These are phyloP conservation scores for Eucalyptus sp. DNA, from an alignment of 345 rosid genomes.

Conservation along the genomic window DNA sequence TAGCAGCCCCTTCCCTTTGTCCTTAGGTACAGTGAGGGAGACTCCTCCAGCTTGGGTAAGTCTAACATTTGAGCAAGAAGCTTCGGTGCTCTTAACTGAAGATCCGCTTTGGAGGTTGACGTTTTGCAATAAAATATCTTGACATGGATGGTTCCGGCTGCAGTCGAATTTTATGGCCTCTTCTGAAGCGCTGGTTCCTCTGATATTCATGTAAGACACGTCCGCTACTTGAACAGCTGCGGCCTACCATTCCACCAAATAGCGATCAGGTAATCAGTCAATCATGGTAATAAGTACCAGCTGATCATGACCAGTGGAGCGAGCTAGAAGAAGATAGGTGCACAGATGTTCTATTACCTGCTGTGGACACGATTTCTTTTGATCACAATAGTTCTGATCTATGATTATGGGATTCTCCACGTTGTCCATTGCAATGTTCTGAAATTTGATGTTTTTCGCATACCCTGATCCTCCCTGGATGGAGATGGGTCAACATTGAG, in stretches of 20 bases:
- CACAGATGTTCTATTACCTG: conserved; percentile 28
- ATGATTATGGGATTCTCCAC: conserved; percentile 79
- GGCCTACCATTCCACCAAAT: conserved; percentile 8
- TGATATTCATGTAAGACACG: conserved; percentile 54
- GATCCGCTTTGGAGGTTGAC: conserved; percentile 9
- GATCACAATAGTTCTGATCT: conserved; percentile 79
- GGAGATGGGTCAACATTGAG: neutral
- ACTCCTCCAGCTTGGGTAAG: conserved; percentile 18
- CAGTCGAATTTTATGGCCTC: conserved; percentile 56
- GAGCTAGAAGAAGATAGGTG: neutral
- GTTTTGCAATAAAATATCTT: conserved; percentile 41
- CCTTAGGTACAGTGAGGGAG: conserved; percentile 22
- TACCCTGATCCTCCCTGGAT: conserved; percentile 77
- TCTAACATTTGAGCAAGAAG: conserved; percentile 50
- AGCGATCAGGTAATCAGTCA: neutral
- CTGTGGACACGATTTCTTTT: conserved; percentile 24
- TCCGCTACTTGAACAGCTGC: conserved; percentile 74
- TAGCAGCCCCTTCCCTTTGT: neutral
- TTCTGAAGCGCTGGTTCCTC: conserved; percentile 65
- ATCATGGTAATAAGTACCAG: neutral
- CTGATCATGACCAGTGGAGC: neutral
- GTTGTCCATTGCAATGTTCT: conserved; percentile 47
- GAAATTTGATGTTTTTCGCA: conserved; percentile 53
- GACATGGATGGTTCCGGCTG: conserved; percentile 46
- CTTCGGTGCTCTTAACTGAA: conserved; percentile 16